Conservation (phyloP, 768 basidiomycete species). For the Boletus pseudo-olivaceus region DNA sequence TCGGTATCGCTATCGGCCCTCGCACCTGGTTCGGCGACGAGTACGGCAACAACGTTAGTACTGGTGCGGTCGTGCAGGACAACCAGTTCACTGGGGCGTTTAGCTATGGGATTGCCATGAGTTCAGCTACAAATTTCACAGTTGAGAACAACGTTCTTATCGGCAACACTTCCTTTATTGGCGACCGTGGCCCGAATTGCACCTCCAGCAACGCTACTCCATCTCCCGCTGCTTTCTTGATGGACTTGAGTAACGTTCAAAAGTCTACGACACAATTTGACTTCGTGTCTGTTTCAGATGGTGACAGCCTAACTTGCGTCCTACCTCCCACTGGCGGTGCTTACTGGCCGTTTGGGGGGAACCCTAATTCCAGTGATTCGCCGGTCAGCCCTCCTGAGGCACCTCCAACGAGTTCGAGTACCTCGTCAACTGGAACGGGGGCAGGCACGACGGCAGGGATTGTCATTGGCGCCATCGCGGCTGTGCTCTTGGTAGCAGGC, state of each 20-base stretch:
- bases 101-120: slow-evolving; percentile 68
- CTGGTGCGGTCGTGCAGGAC: slow-evolving; percentile 49
- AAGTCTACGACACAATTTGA: slow-evolving; percentile 46
- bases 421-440: slow-evolving; percentile 27
- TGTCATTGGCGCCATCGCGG: slow-evolving; percentile 48
- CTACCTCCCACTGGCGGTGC: slow-evolving; percentile 62
- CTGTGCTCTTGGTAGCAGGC: slow-evolving; percentile 39
- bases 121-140: slow-evolving; percentile 62
- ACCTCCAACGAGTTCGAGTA: slow-evolving; percentile 10
- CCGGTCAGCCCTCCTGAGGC: slow-evolving; percentile 15
- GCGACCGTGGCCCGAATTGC: slow-evolving; percentile 65
- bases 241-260: slow-evolving; percentile 42
- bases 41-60: slow-evolving; percentile 53
- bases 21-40: slow-evolving; percentile 67
- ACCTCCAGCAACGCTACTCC: slow-evolving; percentile 47
- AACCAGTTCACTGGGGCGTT: slow-evolving; percentile 68
- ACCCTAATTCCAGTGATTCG: slow-evolving; percentile 35
- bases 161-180: slow-evolving; percentile 76
- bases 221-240: slow-evolving; percentile 54
- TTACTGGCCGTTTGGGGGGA: slow-evolving; percentile 68
- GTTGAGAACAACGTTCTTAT: slow-evolving; percentile 56
- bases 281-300: slow-evolving; percentile 51
- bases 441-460: slow-evolving; percentile 44
- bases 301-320: slow-evolving; percentile 61
- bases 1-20: slow-evolving; percentile 79